phyloP scores from a whole-genome alignment of 2,329 filamentous ascomycete genomes.

The Huntiella omanensis region DNA sequence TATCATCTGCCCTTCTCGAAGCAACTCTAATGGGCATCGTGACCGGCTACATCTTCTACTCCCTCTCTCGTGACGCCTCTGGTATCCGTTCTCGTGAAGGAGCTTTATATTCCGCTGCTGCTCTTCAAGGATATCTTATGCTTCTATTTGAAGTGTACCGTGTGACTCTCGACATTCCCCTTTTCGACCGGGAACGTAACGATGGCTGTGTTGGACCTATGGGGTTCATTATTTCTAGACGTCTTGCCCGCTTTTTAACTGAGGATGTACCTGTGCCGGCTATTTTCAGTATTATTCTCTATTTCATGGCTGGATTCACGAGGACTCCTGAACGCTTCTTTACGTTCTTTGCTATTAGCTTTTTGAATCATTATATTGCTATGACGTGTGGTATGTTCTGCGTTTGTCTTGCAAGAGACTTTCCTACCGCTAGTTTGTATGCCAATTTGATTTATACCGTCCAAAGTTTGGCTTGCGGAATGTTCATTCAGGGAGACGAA shows the following conservation, averaged over 20 bases:
- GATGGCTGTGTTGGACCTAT: slow-evolving; percentile 54
- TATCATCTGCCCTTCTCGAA: slow-evolving; percentile 50
- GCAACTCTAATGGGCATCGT: slow-evolving; percentile 53
- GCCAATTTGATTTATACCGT: slow-evolving; percentile 55
- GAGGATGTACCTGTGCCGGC: slow-evolving; percentile 59
- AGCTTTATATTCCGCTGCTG: slow-evolving; percentile 51
- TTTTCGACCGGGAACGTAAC: slow-evolving; percentile 57
- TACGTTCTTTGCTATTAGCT: slow-evolving; percentile 47
- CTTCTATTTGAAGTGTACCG: slow-evolving; percentile 61
- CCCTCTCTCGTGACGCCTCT: slow-evolving; percentile 43
- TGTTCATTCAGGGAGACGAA: slow-evolving; percentile 54
- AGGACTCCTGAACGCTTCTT: slow-evolving; percentile 46
- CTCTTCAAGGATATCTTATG: slow-evolving; percentile 58
- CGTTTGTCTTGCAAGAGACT: slow-evolving; percentile 45
- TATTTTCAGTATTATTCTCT: slow-evolving; percentile 51
- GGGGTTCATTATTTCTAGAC: slow-evolving; percentile 50
- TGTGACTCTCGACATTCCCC: slow-evolving; percentile 52
- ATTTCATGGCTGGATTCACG: slow-evolving; percentile 63
- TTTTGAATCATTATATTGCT: slow-evolving; percentile 55
- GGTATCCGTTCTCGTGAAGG: slow-evolving; percentile 59
- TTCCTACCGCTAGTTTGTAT: slow-evolving; percentile 51
- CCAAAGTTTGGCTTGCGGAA: slow-evolving; percentile 57
- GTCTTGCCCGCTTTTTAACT: slow-evolving; percentile 47
- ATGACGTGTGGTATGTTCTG: slow-evolving; percentile 53
- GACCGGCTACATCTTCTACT: slow-evolving; percentile 53